Base-by-base conservation (phyloP, 2,329 filamentous ascomycete genomes). In the Lasiodiplodia gonubiensis region DNA sequence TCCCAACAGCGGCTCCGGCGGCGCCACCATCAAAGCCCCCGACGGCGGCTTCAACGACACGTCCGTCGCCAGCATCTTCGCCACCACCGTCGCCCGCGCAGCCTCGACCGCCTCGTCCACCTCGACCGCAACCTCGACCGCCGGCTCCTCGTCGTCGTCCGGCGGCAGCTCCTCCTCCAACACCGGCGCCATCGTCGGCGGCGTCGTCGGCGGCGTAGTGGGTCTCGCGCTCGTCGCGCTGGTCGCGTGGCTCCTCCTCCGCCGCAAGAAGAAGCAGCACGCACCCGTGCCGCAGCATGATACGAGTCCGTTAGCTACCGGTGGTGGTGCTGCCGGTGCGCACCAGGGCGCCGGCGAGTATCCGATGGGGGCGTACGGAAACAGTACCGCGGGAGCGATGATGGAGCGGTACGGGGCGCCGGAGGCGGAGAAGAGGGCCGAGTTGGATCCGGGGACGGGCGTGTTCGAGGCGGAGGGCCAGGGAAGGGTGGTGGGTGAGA, bases 101-200 rank as follows among this genome's bases (percentile, higher is more conserved):
- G 51, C 21, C n/a, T 42, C 48, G 12, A 65, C 51, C 37, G 39
- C 64, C 42, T 53, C 64, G 12, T 21, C 64, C 23, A 35, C 51
- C n/a, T 64, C 53, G 25, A 54, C 60, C 11, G 35, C 69, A 12
- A 55, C 49, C 21, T 33, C 64, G 25, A 35, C 63, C 55, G 11
- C 25, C 67, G 42, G 25, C 39, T 21, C 46, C 27, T 33, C 66
- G 3, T 57, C 57, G 3, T 33, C 39, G 7, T 54, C 52, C 16
- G 6, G 18, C 7, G 27, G 8, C 54, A 35, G 25, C 2, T 23
- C 23, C 16, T 2, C 12, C 39, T 48, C 25, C 7, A 33, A 67
- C 37, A 30, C 67, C 59, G 67, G 69, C 68, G 65, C 55, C 52
- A 69, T 67, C 37, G 68, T 57, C 23, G 67, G 69, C 37, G 66